A percentile compares a stretch with the other conserved stretches of the same genome.
Evolutionary conservation across 2,329 filamentous ascomycete species (phyloP).

Genomic region (Beauveria sp.): DNA sequence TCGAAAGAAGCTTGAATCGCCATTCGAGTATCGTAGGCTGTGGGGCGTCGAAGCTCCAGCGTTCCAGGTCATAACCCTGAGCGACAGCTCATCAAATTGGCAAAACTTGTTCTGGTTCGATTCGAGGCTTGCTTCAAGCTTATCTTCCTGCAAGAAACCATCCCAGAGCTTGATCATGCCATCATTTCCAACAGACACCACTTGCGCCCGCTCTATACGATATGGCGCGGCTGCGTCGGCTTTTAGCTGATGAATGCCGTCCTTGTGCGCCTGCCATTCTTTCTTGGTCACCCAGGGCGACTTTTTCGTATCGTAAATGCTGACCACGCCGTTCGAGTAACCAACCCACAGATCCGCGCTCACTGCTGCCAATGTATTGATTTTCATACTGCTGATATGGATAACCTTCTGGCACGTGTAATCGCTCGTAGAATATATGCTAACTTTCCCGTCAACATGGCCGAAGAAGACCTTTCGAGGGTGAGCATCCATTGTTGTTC

Average conservation of each 20-base stretch:
- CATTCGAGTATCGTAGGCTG: slow-evolving; percentile 61
- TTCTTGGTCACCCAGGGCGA: slow-evolving; percentile 89
- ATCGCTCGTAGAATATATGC: slow-evolving; percentile 75
- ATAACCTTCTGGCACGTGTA: slow-evolving; percentile 73
- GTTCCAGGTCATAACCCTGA: slow-evolving; percentile 90
- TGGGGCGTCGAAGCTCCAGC: slow-evolving; percentile 91
- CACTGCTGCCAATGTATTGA: slow-evolving; percentile 76
- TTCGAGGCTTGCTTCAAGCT: slow-evolving; percentile 88
- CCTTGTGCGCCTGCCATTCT: slow-evolving; percentile 88
- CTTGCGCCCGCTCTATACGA: slow-evolving; percentile 74
- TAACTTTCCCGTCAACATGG: slow-evolving; percentile 88
- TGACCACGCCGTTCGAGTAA: slow-evolving; percentile 89
- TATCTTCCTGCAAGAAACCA: slow-evolving; percentile 86
- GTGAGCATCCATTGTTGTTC: slow-evolving; percentile 65
- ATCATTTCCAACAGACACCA: slow-evolving; percentile 81
- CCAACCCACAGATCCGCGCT: slow-evolving; percentile 84
- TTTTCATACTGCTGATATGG: slow-evolving; percentile 89
- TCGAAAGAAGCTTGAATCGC: slow-evolving; percentile 71
- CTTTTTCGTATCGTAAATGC: slow-evolving; percentile 77
- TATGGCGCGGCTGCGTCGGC: slow-evolving; percentile 78
- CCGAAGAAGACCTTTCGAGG: slow-evolving; percentile 81
- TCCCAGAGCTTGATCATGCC: slow-evolving; percentile 85
- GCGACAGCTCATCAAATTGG: slow-evolving; percentile 72
- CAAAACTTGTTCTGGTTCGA: slow-evolving; percentile 75
- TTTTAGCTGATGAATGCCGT: slow-evolving; percentile 69